These are phyloP conservation scores for Cyphellophora attinorum DNA, from an alignment of 2,329 filamentous ascomycete species.

Conservation along the genomic window DNA sequence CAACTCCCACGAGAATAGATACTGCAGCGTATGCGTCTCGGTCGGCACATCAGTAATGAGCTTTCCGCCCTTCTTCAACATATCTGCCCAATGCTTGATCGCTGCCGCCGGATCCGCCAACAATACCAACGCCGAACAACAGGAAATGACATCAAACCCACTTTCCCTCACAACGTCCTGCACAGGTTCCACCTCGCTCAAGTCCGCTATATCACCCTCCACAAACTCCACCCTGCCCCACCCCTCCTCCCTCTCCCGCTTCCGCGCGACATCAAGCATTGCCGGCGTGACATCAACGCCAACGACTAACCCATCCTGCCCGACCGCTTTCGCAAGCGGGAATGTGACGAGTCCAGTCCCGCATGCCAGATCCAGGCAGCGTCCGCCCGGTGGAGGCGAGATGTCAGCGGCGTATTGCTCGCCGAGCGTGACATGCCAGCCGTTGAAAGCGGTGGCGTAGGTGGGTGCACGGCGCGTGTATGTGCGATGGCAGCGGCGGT, in stretches of 20 bases:
- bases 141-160: conserved; percentile 9
- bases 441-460: conserved; percentile 26
- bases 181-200: conserved; percentile 4
- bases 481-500: too few relatives aligned
- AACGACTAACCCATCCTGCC: conserved; percentile 25
- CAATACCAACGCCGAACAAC: conserved; percentile 9
- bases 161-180: conserved; percentile 3
- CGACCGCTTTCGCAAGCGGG: conserved; percentile 28
- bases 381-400: conserved; percentile 23
- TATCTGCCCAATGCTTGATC: conserved; percentile 6
- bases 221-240: conserved; percentile 5
- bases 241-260: conserved; percentile 1
- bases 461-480: conserved; percentile 24
- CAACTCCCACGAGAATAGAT: conserved; percentile 5
- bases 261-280: conserved; percentile 29
- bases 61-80: conserved; percentile 7
- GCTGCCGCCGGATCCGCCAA: conserved; percentile 5
- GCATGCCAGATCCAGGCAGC: conserved; percentile 36
- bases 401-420: conserved; percentile 25
- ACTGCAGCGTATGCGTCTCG: conserved; percentile 7
- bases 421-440: conserved; percentile 31
- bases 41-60: conserved; percentile 13
- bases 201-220: conserved; percentile 4
- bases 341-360: conserved; percentile 36
- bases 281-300: conserved; percentile 32